Evolutionary conservation across 2,329 filamentous ascomycete genomes (phyloP), one percentile per base, ranked within the genome.

Genomic region (Mariannaea sp.): DNA sequence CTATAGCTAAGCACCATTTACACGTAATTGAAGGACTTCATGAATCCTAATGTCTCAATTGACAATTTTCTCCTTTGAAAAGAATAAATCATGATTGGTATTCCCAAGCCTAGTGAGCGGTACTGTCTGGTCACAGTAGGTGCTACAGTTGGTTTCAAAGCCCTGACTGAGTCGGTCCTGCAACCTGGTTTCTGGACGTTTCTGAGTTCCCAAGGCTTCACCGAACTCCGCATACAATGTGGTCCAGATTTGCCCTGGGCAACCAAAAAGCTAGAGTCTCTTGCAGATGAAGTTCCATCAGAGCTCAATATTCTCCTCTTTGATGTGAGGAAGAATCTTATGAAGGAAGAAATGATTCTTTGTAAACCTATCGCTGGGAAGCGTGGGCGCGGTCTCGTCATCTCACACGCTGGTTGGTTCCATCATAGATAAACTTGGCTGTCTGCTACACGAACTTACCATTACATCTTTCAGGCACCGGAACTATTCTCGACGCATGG

Each of bases 51-150:
- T 44, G 27, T 50, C 33, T 46, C 22, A 38, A 33, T 13, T 8
- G n/a, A 30, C 16, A 5, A 20, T 14, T 44, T 12, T n/a, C 46
- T 5, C n/a, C 49, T 16, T 27, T 2, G 27, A 24, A 32, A 43
- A 10, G 14, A 12, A 26, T 6, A 17, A 45, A 17, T 8, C n/a
- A 60, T 67, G 50, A 38, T 26, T 7, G 38, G 52, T 30, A 27
- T 26, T 1, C 39, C 29, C 19, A 27, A 10, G 12, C 7, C 43
- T 62, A 12, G 29, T 14, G 53, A 68, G 20, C 69, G 71, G 27
- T 69, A 76, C 47, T 94, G 90, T 69, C 89, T 99, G 61, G 87
- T 97, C 49, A 97, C 94, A 0, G 88, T 96, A 24, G 94, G 94
- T 51, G 93, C 94, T 5, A 99, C 93, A 0, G 92, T 92, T 13